Base-by-base conservation (phyloP, 1,284 basidiomycete species). In the Microbotryomycetes sp. region DNA sequence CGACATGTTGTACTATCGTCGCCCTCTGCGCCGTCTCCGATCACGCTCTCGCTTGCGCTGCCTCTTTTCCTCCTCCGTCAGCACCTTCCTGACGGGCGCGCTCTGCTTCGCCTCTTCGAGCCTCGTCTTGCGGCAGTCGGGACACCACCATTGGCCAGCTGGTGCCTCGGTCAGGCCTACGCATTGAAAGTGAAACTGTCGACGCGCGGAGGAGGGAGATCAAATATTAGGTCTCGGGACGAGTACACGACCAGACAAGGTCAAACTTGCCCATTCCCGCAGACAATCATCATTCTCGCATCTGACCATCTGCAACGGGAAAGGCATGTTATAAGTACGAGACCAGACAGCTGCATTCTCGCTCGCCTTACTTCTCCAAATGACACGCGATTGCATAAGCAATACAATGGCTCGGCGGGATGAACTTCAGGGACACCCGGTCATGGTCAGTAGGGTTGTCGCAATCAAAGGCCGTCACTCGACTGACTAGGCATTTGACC, bases 251-350 rank as follows among this genome's bases (percentile, higher is more conserved):
- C 46, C 21, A 48, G 18, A 16, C 11, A 11, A 16, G 2, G n/a
- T 2, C 21, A 18, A 7, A 60, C 64, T 50, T 18, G 70, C 70
- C 71, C 71, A 72, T 66, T 71, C 68, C 13, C 61, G 45, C 7
- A 45, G 31, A 59, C 71, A 72, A 27, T 69, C 63, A 0, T 68
- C 61, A 60, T 72, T 69, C 29, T 71, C 70, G 62, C 71, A 72
- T 0, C 61, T 68, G 11, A 72, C 56, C 71, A 72, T 72, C 61
- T 66, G 57, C 7, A 15, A 16, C 21, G 29, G 3, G 16, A n/a
- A n/a, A n/a, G n/a, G n/a, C n/a, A n/a, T n/a, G n/a, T n/a, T n/a
- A n/a, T n/a, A n/a, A n/a, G n/a, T n/a, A n/a, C n/a, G n/a, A n/a
- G n/a, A n/a, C n/a, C n/a, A n/a, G n/a, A n/a, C n/a, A n/a, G n/a